Conservation (phyloP, 768 basidiomycete species). For the Termitomyces sp. region DNA sequence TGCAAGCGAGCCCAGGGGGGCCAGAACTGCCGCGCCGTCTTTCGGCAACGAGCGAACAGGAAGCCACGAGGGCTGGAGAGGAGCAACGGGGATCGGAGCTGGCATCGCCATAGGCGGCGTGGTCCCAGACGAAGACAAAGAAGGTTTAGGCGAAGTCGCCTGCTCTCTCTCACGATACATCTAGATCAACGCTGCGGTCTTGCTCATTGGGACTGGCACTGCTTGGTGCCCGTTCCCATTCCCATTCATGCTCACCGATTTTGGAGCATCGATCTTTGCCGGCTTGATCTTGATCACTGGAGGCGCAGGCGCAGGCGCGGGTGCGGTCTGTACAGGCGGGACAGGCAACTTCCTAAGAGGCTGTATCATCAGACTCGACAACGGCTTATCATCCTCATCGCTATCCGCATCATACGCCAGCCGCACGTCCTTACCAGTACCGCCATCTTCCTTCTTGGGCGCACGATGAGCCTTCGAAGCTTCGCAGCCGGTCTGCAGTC, state of each 20-base stretch:
- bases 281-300: constrained; percentile 5
- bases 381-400: too few relatives aligned
- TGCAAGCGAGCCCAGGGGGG: too few relatives aligned
- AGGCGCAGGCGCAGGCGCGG: constrained; percentile 1
- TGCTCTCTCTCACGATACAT: constrained; percentile 79
- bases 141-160: constrained; percentile 30
- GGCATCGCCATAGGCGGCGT: constrained; percentile 12
- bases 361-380: too few relatives aligned
- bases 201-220: constrained; percentile 36
- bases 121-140: too few relatives aligned
- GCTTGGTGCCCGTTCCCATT: constrained; percentile 13
- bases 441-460: too few relatives aligned
- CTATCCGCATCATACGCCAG: constrained; percentile 34
- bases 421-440: constrained; percentile 30
- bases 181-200: constrained; percentile 77
- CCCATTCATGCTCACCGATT: constrained; percentile 3
- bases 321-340: constrained; percentile 15
- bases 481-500: constrained; percentile 48
- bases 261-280: not conserved
- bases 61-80: too few relatives aligned
- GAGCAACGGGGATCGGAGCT: too few relatives aligned
- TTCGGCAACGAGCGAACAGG: too few relatives aligned
- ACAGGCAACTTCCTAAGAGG: too few relatives aligned
- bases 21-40: too few relatives aligned
- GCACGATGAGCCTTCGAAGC: constrained; percentile 18